A percentile compares a stretch with the other conserved stretches of the same genome.
Evolutionary conservation across 2,329 filamentous ascomycete species (phyloP).

Genomic region (Diaporthe sp.): DNA sequence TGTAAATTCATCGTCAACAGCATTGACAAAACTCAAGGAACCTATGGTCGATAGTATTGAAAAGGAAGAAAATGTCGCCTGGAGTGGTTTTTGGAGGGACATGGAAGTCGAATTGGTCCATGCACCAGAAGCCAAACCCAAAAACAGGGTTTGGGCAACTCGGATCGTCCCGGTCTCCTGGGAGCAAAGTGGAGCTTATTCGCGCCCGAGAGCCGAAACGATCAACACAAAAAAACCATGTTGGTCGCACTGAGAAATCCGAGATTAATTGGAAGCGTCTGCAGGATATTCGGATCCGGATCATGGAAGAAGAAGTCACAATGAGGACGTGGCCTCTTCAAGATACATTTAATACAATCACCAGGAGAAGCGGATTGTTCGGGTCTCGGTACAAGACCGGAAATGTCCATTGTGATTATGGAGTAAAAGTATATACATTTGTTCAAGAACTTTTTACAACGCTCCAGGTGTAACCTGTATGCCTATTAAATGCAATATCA

Average conservation of each 20-base stretch:
- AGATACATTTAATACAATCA: too few relatives aligned
- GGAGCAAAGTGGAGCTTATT: not conserved
- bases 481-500: conserved; percentile 2
- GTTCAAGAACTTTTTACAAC: not conserved
- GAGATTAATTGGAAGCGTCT: not conserved
- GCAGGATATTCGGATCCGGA: not conserved
- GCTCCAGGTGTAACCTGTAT: conserved; percentile 9
- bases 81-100: not conserved
- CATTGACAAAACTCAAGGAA: not conserved
- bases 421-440: conserved; percentile 7
- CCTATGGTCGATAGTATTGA: too few relatives aligned
- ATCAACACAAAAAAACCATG: not conserved
- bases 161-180: not conserved
- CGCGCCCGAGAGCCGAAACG: not conserved
- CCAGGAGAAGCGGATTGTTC: not conserved
- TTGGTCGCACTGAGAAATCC: not conserved
- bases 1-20: not conserved
- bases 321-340: too few relatives aligned
- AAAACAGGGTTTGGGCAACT: too few relatives aligned
- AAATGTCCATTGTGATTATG: not conserved
- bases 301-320: too few relatives aligned
- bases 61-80: not conserved
- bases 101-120: not conserved
- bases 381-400: conserved; percentile 2
- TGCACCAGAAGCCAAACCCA: not conserved